These are phyloP conservation scores for bread wheat (Triticum aestivum) DNA, from an alignment of 176 grass and related monocot species.

Conservation along the genomic window IWGSC_CS_RefSeq_v2.1 NC_057800.1:303463517-303464016, in stretches of 20 bases:
- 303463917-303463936: no score
- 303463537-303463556: slow-evolving; percentile 65
- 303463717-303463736: not conserved
- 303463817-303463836: no score
- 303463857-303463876: no score
- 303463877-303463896: no score
- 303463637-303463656: slow-evolving; percentile 40
- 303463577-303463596: slow-evolving; percentile 91
- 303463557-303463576: slow-evolving; percentile 88
- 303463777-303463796: slow-evolving; percentile 13
- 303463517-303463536: not conserved
- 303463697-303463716: not conserved
- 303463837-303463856: no score
- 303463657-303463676: slow-evolving; percentile 5
- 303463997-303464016: no score
- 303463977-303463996: no score
- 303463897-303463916: no score
- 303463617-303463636: slow-evolving; percentile 98
- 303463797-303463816: not conserved
- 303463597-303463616: slow-evolving; percentile 89
- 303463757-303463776: not conserved
- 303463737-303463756: not conserved
- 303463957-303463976: no score
- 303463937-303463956: no score
- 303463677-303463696: not conserved